phyloP scores from a whole-genome alignment of 2,329 filamentous ascomycete genomes.

The Conoideocrella luteorostrata region DNA sequence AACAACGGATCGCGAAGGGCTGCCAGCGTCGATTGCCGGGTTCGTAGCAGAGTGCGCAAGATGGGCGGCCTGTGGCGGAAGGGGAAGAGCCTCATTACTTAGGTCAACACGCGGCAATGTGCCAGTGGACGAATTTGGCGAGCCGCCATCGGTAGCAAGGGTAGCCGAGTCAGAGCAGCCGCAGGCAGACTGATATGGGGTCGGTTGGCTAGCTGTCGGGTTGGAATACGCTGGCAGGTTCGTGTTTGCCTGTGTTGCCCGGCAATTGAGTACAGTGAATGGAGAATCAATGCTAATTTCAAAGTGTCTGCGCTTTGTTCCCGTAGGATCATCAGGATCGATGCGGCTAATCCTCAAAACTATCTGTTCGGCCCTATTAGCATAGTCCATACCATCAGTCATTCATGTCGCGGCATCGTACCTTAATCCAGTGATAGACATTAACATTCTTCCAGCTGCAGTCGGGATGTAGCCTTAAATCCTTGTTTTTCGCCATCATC shows the following conservation, averaged over 20 bases:
- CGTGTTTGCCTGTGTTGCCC: conserved; percentile 86
- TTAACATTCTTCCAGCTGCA: conserved; percentile 92
- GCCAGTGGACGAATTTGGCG: conserved; percentile 57
- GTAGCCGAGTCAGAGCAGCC: conserved; percentile 50
- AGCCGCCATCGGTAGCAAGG: conserved; percentile 52
- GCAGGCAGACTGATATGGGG: conserved; percentile 39
- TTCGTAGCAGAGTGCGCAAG: conserved; percentile 30
- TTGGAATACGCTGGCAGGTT: conserved; percentile 70
- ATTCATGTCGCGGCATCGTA: conserved; percentile 29
- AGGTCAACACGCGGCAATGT: conserved; percentile 36
- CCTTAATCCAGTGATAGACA: conserved; percentile 96
- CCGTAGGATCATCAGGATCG: conserved; percentile 67
- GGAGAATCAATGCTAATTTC: conserved; percentile 96
- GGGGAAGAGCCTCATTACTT: conserved; percentile 30
- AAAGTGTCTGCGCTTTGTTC: conserved; percentile 74
- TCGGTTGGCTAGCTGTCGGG: conserved; percentile 42
- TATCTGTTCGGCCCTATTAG: conserved; percentile 47
- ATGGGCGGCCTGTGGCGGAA: conserved; percentile 52
- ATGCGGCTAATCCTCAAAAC: conserved; percentile 86
- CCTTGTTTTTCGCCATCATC: conserved; percentile 69
- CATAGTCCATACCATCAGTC: not conserved
- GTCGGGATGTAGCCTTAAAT: conserved; percentile 69
- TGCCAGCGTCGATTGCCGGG: conserved; percentile 19
- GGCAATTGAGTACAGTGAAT: conserved; percentile 87
- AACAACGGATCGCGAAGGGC: conserved; percentile 9